Evolutionary conservation across 441 rosid species (phyloP), one percentile per base, ranked within the genome.

Genomic region (Lepidium campestre): DNA sequence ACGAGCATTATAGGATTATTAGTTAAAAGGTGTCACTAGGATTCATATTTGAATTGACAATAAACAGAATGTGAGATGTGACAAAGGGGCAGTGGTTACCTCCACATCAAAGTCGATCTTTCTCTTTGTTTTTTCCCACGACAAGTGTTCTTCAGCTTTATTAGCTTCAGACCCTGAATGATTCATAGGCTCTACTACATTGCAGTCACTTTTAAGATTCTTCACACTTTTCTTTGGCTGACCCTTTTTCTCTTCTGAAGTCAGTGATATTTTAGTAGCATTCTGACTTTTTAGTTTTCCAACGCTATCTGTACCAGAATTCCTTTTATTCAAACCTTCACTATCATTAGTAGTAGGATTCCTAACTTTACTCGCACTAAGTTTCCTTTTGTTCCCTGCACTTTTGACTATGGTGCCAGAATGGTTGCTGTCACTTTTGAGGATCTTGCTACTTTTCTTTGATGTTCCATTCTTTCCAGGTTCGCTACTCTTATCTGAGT

Each of bases 21-120:
- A 10, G 37, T 31, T 14, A 11, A 25, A 40, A 68, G 17, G 27
- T 25, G 37, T 10, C 53, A 20, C 14, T 19, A 39, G 57, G 46
- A 36, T 46, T 57, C 34, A 27, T 18, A 47, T 18, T 4, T 44
- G 15, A 60, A 41, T 20, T 41, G 10, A 40, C n/a, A 35, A 49
- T 59, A 37, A 20, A 17, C 45, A 59, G 27, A 71, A 22, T 19
- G 18, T 32, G 45, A 55, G 53, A 57, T 31, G 29, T 9, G 41
- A 13, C 11, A 20, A 41, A 42, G 19, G 10, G 19, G 32, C 66
- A 62, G 31, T 50, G 29, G 79, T 83, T 77, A 89, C 96, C 72
- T 72, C 68, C 35, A 31, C 34, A 69, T 80, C 87, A 77, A 81
- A 83, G 73, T 54, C 62, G 61, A 83, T 71, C 75, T 75, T 83